These are phyloP conservation scores for Parathielavia appendiculata DNA, from an alignment of 495 filamentous ascomycete genomes.

Conservation along the genomic window DNA sequence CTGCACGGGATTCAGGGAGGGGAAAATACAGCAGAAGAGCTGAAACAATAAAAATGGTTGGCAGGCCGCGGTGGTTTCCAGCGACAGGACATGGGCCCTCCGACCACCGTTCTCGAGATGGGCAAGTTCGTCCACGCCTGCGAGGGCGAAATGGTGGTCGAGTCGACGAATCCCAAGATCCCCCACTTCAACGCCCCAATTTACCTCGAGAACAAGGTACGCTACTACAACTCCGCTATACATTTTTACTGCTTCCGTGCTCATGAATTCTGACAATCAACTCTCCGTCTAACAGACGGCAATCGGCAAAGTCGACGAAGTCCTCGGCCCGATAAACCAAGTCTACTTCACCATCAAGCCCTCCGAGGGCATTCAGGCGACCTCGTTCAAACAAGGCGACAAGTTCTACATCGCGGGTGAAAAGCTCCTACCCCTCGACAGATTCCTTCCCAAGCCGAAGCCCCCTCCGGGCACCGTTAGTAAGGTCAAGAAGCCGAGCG, in stretches of 20 bases:
- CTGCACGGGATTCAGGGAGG: too few relatives aligned
- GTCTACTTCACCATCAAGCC: slow-evolving; percentile 98
- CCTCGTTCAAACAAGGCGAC: slow-evolving; percentile 90
- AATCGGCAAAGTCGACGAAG: slow-evolving; percentile 91
- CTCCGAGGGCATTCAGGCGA: slow-evolving; percentile 86
- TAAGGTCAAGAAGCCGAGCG: slow-evolving; percentile 49
- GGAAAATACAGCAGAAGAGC: too few relatives aligned
- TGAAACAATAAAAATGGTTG: too few relatives aligned
- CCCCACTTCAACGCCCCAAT: slow-evolving; percentile 99
- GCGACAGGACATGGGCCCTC: slow-evolving; percentile 51
- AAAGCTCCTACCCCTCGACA: slow-evolving; percentile 90
- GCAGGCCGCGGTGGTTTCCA: slow-evolving; percentile 51
- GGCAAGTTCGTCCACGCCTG: slow-evolving; percentile 87
- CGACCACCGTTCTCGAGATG: slow-evolving; percentile 62
- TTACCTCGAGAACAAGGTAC: slow-evolving; percentile 95
- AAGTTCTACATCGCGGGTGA: slow-evolving; percentile 94
- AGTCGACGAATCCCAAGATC: slow-evolving; percentile 87
- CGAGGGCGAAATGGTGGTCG: slow-evolving; percentile 95
- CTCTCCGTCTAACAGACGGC: slow-evolving; percentile 49
- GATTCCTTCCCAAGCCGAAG: slow-evolving; percentile 95
- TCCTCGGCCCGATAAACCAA: slow-evolving; percentile 90
- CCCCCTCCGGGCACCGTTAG: slow-evolving; percentile 59
- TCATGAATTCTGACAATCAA: slow-evolving; percentile 23
- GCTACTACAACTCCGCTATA: not conserved
- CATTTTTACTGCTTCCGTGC: too few relatives aligned